A percentile compares a stretch with the other conserved stretches of the same genome.
phyloP scores from a whole-genome alignment of 208 protist species.

The Leishmania amazonensis region DNA sequence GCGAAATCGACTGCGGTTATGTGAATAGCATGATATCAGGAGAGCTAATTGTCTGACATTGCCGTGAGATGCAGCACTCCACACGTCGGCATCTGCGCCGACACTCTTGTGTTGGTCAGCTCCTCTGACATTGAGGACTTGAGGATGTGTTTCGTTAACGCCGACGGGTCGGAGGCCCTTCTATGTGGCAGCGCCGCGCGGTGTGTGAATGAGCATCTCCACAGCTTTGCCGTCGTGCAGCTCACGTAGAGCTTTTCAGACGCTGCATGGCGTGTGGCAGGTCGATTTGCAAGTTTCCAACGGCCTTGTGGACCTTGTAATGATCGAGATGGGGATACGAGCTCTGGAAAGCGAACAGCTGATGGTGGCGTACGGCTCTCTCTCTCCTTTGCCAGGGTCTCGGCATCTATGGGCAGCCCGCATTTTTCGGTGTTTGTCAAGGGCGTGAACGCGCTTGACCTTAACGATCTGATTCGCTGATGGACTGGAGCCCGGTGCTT shows the following conservation, averaged over 20 bases:
- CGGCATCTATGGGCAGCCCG: constrained; percentile 7
- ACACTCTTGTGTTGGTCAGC: constrained; percentile 16
- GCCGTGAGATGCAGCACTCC: constrained; percentile 10
- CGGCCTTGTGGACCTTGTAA: not conserved
- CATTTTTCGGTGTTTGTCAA: constrained; percentile 10
- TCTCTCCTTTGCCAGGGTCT: not conserved
- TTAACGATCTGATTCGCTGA: not conserved
- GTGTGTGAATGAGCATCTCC: constrained; percentile 8
- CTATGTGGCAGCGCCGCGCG: constrained; percentile 17
- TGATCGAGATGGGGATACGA: not conserved
- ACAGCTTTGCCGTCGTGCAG: not conserved
- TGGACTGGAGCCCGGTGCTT: constrained; percentile 4
- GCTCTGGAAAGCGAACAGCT: not conserved
- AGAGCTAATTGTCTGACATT: not conserved
- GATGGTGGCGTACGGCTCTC: not conserved
- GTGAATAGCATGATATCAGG: not conserved
- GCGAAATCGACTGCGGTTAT: constrained; percentile 15
- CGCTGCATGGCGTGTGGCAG: not conserved
- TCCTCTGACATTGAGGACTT: constrained; percentile 5
- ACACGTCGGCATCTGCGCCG: constrained; percentile 9
- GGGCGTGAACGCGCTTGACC: not conserved
- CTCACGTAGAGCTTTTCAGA: constrained; percentile 8
- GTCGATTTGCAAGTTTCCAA: not conserved
- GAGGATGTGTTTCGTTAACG: constrained; percentile 21
- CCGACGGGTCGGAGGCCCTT: constrained; percentile 6